These are phyloP conservation scores for Fusarium kyushuense DNA, from an alignment of 2,329 filamentous ascomycete genomes.

Conservation along the genomic window DNA sequence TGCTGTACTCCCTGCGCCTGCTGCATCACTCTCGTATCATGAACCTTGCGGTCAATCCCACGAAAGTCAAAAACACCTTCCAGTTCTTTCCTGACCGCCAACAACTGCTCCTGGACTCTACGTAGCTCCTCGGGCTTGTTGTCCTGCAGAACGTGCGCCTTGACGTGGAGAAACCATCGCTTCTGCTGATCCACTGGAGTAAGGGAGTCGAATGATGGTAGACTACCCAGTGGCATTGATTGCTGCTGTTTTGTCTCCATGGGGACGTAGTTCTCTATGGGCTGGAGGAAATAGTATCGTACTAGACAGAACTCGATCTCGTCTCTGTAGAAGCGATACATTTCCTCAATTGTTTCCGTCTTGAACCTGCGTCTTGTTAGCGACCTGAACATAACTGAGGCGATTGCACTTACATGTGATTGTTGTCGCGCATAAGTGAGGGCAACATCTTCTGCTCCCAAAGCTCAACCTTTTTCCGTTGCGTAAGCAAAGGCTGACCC, in stretches of 20 bases:
- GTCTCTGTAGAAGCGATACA: constrained; percentile 65
- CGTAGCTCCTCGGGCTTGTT: constrained; percentile 69
- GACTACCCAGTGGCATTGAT: constrained; percentile 37
- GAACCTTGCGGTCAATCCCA: constrained; percentile 63
- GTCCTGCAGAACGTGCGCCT: constrained; percentile 66
- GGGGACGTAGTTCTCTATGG: constrained; percentile 50
- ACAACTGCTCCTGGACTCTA: constrained; percentile 65
- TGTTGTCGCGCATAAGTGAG: constrained; percentile 64
- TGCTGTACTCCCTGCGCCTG: constrained; percentile 55
- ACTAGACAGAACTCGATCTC: constrained; percentile 66
- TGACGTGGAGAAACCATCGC: constrained; percentile 68
- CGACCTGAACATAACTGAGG: fast-evolving
- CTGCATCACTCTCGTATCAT: constrained; percentile 63
- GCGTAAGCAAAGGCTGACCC: constrained; percentile 60
- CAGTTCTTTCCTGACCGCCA: constrained; percentile 60
- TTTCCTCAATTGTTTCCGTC: constrained; percentile 66
- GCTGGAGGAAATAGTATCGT: constrained; percentile 59
- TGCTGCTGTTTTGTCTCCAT: constrained; percentile 45
- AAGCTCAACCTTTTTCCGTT: constrained; percentile 69
- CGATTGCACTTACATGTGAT: constrained; percentile 59
- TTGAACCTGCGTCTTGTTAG: constrained; percentile 57
- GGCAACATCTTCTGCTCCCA: constrained; percentile 63
- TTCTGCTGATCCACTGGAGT: constrained; percentile 62
- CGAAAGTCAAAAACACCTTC: constrained; percentile 66
- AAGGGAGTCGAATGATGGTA: constrained; percentile 63